These are phyloP conservation scores for Xylariaceae sp. DNA, from an alignment of 2,329 filamentous ascomycete genomes.

Conservation along the genomic window DNA sequence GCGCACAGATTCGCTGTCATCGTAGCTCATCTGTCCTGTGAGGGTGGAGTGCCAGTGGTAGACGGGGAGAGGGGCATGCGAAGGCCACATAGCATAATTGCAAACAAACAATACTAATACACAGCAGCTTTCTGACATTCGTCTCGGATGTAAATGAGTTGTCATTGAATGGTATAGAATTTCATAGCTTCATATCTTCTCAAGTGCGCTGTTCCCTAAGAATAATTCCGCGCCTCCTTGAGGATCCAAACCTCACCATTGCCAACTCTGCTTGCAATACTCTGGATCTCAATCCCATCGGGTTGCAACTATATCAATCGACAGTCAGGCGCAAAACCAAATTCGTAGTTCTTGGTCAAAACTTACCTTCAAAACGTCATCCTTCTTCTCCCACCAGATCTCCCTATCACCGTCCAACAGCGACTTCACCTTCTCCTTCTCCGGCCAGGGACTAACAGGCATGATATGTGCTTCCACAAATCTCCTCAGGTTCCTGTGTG, in stretches of 20 bases:
- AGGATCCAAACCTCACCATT: constrained; percentile 88
- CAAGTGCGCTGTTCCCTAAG: constrained; percentile 14
- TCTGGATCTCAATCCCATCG: constrained; percentile 71
- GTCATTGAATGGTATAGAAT: no score
- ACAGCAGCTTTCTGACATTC: no score
- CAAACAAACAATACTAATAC: no score
- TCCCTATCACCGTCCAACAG: constrained; percentile 60
- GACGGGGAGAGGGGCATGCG: no score
- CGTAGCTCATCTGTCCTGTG: no score
- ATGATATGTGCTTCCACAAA: constrained; percentile 90
- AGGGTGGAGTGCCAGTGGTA: no score
- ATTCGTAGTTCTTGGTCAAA: no score
- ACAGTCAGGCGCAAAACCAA: no score
- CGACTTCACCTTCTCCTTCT: constrained; percentile 62
- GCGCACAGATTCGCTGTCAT: no score
- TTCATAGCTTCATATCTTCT: neutral
- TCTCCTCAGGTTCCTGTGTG: constrained; percentile 67
- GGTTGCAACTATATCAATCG: constrained; percentile 63
- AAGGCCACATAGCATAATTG: no score
- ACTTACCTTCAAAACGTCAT: constrained; percentile 64
- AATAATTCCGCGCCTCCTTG: constrained; percentile 48
- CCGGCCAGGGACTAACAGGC: constrained; percentile 68
- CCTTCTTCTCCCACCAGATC: constrained; percentile 77
- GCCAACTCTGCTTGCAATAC: constrained; percentile 67
- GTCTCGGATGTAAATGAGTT: no score